Conservation (phyloP, 2,329 filamentous ascomycete genomes). For the Alternaria atra region DNA sequence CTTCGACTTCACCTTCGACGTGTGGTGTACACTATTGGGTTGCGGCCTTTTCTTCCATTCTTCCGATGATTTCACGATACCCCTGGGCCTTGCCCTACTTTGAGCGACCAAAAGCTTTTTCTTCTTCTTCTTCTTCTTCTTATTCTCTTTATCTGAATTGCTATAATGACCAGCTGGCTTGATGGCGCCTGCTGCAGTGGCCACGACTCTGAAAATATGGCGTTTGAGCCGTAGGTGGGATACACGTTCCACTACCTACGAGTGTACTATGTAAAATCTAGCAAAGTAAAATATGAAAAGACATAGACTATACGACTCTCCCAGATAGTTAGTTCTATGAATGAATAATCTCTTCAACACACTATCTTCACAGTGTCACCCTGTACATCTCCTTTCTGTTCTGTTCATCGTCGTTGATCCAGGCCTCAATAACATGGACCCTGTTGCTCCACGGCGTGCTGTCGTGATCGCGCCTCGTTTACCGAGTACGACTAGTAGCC, state of each 20-base stretch:
- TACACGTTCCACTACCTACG: neutral
- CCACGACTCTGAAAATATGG: slow-evolving; percentile 8
- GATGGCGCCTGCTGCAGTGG: neutral
- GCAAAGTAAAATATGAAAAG: neutral
- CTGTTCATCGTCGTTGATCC: neutral
- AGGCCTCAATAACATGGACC: neutral
- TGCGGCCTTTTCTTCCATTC: neutral
- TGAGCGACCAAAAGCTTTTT: slow-evolving; percentile 16
- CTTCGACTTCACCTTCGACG: neutral
- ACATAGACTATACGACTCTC: neutral
- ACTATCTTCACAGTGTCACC: neutral
- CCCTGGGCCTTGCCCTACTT: slow-evolving; percentile 16
- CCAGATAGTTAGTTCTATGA: neutral
- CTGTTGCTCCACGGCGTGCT: neutral
- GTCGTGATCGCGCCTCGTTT: neutral
- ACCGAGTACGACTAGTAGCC: neutral
- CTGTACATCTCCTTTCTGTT: neutral
- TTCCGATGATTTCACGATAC: slow-evolving; percentile 23
- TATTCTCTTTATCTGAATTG: neutral
- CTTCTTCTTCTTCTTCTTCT: neutral
- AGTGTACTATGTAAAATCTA: neutral
- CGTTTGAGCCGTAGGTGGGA: slow-evolving; percentile 2
- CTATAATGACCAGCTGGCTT: neutral
- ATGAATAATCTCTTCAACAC: neutral
- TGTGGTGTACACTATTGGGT: neutral